These are phyloP conservation scores for Scalesia atractyloides DNA, from an alignment of 129 eudicot genomes.

Conservation along the genomic window DNA sequence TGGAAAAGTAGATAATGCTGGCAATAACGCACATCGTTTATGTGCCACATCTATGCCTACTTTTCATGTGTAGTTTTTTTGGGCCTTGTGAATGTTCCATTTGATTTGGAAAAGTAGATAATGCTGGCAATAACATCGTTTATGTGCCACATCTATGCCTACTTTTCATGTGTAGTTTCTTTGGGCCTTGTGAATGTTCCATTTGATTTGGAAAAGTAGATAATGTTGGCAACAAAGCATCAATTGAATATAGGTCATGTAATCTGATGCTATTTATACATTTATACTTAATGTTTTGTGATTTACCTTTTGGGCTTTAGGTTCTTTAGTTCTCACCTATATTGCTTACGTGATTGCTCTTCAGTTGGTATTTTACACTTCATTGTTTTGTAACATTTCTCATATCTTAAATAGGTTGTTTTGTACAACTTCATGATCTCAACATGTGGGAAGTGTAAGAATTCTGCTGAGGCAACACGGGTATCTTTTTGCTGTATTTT, in stretches of 20 bases:
- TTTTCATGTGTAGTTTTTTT: not conserved
- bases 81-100: constrained; percentile 3
- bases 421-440: constrained; percentile 85
- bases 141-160: not conserved
- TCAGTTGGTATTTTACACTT: constrained; percentile 3
- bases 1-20: not conserved
- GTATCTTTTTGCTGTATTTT: constrained; percentile 38
- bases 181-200: constrained; percentile 9
- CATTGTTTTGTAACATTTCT: not conserved
- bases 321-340: constrained; percentile 1
- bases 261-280: not conserved
- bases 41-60: not conserved
- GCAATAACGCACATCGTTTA: too few relatives aligned
- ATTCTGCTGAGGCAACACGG: constrained; percentile 64
- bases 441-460: constrained; percentile 86
- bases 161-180: not conserved
- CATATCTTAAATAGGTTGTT: constrained; percentile 51
- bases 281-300: constrained; percentile 9
- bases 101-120: not conserved
- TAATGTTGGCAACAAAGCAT: not conserved
- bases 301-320: not conserved
- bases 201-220: not conserved
- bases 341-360: not conserved
- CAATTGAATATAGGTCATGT: not conserved
- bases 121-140: not conserved